Evolutionary conservation across 768 basidiomycete species (phyloP).

Genomic region (Myochromella boudieri): DNA sequence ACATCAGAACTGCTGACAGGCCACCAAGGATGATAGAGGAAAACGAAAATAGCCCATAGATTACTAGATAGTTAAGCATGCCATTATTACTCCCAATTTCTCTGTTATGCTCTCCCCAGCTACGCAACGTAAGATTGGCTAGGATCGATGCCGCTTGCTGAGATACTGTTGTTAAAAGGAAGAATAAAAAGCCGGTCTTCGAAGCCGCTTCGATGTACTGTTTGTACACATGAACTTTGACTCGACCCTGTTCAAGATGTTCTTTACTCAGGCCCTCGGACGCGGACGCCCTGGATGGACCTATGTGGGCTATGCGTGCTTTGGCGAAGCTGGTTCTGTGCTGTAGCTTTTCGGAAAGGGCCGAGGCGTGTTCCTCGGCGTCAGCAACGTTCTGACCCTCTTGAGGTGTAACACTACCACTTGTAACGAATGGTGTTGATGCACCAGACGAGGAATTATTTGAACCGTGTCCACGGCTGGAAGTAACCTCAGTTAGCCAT

Average conservation of each 20-base stretch:
- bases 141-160: slow-evolving; percentile 63
- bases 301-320: slow-evolving; percentile 46
- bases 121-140: slow-evolving; percentile 66
- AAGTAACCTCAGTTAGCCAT: background rate
- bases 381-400: slow-evolving; percentile 22
- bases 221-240: slow-evolving; percentile 74
- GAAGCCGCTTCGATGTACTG: slow-evolving; percentile 83
- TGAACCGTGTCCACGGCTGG: slow-evolving; percentile 41
- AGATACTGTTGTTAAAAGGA: slow-evolving; percentile 51
- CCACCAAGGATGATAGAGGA: slow-evolving; percentile 54
- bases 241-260: slow-evolving; percentile 77
- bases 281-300: slow-evolving; percentile 35
- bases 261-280: slow-evolving; percentile 60
- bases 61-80: slow-evolving; percentile 56
- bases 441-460: slow-evolving; percentile 44
- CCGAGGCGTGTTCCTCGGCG: slow-evolving; percentile 23
- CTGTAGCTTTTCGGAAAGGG: slow-evolving; percentile 54
- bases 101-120: slow-evolving; percentile 82
- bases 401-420: slow-evolving; percentile 33
- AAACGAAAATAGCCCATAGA: slow-evolving; percentile 70
- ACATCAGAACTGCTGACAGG: slow-evolving; percentile 62
- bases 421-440: slow-evolving; percentile 47
- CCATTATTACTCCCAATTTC: slow-evolving; percentile 55
- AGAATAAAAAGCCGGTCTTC: slow-evolving; percentile 63
- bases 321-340: slow-evolving; percentile 59